These are phyloP conservation scores for Decorospora gaudefroyi DNA, from an alignment of 2,329 filamentous ascomycete species.

Conservation along the genomic window DNA sequence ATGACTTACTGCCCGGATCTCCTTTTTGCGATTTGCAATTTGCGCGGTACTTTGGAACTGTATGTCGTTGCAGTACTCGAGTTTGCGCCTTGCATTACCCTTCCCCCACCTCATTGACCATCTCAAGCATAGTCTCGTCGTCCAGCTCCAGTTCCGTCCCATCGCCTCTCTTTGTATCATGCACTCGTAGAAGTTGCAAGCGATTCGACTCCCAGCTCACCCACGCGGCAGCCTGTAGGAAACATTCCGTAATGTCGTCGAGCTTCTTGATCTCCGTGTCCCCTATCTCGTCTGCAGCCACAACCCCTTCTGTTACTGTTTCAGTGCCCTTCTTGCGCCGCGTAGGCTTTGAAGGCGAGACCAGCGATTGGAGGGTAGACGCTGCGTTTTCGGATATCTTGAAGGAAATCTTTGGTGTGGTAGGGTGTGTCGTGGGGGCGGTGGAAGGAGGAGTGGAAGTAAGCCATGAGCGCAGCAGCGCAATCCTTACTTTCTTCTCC, in stretches of 20 bases:
- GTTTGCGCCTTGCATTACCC: neutral
- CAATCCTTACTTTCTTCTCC: conserved; percentile 66
- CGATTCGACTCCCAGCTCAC: conserved; percentile 71
- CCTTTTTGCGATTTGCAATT: too few species aligned
- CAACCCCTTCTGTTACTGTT: conserved; percentile 18
- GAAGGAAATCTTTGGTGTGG: conserved; percentile 25
- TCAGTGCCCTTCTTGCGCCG: conserved; percentile 9
- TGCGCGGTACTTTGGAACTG: too few species aligned
- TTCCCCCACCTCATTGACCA: conserved; percentile 10
- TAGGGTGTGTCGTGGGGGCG: neutral
- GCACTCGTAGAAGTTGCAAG: conserved; percentile 17
- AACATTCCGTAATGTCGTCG: conserved; percentile 79
- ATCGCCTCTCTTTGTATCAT: neutral
- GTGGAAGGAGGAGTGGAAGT: conserved; percentile 18
- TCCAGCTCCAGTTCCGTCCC: neutral
- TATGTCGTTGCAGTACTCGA: too few species aligned
- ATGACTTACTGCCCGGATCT: too few species aligned
- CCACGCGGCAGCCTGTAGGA: conserved; percentile 78
- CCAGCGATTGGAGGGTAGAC: conserved; percentile 13
- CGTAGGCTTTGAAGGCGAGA: conserved; percentile 6
- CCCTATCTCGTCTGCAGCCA: neutral
- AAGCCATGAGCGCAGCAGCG: conserved; percentile 56
- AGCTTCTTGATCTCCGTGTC: conserved; percentile 58
- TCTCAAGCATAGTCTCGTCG: conserved; percentile 17
- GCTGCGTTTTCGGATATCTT: conserved; percentile 14